Evolutionary conservation across 306 rosid genomes (phyloP).

Genomic region (Myrica gale): DNA sequence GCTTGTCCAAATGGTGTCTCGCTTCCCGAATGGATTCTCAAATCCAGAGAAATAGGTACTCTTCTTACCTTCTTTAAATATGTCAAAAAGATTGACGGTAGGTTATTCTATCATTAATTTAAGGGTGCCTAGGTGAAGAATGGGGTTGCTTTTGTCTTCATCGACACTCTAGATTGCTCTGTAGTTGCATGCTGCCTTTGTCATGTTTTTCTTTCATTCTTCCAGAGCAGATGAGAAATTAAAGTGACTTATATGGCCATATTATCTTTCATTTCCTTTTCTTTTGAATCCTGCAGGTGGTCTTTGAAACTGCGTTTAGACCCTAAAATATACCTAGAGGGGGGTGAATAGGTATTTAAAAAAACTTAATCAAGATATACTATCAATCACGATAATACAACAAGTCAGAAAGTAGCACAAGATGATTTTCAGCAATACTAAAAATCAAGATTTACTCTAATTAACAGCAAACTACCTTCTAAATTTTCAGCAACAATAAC

Average conservation of each 20-base stretch:
- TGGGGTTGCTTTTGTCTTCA: constrained; percentile 15
- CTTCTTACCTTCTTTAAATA: constrained; percentile 14
- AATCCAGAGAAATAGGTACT: constrained; percentile 79
- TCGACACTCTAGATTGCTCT: constrained; percentile 14
- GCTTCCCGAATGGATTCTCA: constrained; percentile 89
- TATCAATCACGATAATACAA: too few species aligned
- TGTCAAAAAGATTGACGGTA: neutral
- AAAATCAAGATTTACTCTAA: too few species aligned
- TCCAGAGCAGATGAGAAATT: constrained; percentile 9
- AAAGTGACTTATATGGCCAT: constrained; percentile 13
- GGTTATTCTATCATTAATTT: neutral
- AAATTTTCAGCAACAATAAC: too few species aligned
- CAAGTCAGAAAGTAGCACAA: too few species aligned
- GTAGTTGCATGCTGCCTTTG: neutral
- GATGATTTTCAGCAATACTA: too few species aligned
- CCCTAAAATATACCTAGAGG: too few species aligned
- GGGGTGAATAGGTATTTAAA: too few species aligned
- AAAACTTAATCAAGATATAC: too few species aligned
- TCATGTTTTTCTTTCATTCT: constrained; percentile 12
- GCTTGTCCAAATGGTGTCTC: constrained; percentile 78
- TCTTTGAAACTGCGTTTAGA: neutral
- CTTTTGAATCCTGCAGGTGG: constrained; percentile 56
- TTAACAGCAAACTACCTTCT: too few species aligned
- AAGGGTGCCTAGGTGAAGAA: neutral
- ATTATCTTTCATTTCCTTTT: constrained; percentile 6